Percentiles rank a stretch among this genome's conserved stretches.
Conservation (phyloP, 2,329 filamentous ascomycete genomes). For the Calonectria leucothoes region DNA sequence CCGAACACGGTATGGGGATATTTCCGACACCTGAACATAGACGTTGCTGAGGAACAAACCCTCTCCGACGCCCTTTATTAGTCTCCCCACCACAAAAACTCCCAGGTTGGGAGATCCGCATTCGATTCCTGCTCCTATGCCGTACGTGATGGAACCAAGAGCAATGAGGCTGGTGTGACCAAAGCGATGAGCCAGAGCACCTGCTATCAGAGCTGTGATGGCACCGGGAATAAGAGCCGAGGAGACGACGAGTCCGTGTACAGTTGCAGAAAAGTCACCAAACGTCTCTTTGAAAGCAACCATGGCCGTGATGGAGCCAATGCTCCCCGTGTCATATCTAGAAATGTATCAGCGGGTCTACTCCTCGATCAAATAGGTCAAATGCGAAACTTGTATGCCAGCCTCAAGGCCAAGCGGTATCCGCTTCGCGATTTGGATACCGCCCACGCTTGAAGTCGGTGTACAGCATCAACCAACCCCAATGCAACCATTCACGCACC, state of each 20-base stretch:
- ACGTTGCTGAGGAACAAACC: conserved; percentile 67
- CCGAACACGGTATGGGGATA: conserved; percentile 62
- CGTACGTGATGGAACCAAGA: conserved; percentile 64
- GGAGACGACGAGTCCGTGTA: conserved; percentile 71
- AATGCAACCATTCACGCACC: conserved; percentile 37
- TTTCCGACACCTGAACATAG: conserved; percentile 67
- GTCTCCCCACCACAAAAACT: conserved; percentile 66
- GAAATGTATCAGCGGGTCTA: neutral
- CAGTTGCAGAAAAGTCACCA: conserved; percentile 63
- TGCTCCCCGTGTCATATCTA: conserved; percentile 59
- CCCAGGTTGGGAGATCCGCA: conserved; percentile 51
- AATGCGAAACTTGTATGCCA: neutral
- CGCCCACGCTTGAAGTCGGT: neutral
- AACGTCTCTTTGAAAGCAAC: conserved; percentile 60
- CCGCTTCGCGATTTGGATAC: neutral
- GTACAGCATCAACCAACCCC: neutral
- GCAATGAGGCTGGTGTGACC: conserved; percentile 65
- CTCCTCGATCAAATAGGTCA: accelerated
- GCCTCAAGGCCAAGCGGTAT: neutral
- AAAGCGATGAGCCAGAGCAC: conserved; percentile 64
- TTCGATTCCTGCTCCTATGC: conserved; percentile 60
- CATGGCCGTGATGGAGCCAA: conserved; percentile 72
- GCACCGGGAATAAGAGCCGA: conserved; percentile 70
- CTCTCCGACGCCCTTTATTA: conserved; percentile 67
- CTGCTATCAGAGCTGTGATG: conserved; percentile 68